phyloP scores from a whole-genome alignment of 108 stramenopile genomes.

The Nitzschia putrida region DNA sequence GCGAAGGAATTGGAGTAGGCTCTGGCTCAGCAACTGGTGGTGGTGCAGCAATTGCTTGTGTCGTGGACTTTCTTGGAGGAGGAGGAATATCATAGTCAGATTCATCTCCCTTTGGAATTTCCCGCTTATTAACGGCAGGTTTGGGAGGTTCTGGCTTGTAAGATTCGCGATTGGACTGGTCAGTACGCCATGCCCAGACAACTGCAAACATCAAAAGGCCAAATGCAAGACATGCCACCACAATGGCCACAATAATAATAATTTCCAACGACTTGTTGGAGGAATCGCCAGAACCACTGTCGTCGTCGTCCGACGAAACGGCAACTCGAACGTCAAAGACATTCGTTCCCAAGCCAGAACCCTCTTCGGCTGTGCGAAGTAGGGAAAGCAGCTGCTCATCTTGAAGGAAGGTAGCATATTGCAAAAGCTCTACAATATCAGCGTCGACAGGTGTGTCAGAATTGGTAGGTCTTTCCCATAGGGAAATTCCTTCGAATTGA shows the following conservation, averaged over 20 bases:
- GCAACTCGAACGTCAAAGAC: slow-evolving; percentile 37
- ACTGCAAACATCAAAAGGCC: slow-evolving; percentile 50
- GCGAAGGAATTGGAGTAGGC: neutral
- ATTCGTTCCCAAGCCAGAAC: slow-evolving; percentile 23
- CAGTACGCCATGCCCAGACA: slow-evolving; percentile 57
- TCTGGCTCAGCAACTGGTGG: slow-evolving; percentile 1
- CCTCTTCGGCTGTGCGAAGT: slow-evolving; percentile 10
- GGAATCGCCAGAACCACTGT: neutral
- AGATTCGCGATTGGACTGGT: slow-evolving; percentile 32
- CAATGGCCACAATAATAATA: slow-evolving; percentile 63
- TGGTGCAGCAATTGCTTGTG: neutral
- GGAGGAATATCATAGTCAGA: slow-evolving; percentile 3
- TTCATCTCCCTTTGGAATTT: slow-evolving; percentile 7
- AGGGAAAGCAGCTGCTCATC: slow-evolving; percentile 20
- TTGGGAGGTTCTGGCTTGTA: slow-evolving; percentile 17
- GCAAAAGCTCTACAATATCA: slow-evolving; percentile 35
- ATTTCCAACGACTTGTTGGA: slow-evolving; percentile 39
- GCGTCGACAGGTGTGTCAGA: slow-evolving; percentile 25
- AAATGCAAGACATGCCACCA: slow-evolving; percentile 59
- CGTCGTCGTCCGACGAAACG: neutral
- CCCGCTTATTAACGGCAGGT: neutral
- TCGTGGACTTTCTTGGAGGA: slow-evolving; percentile 2
- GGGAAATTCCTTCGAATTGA: slow-evolving; percentile 22
- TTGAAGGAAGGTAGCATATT: slow-evolving; percentile 39
- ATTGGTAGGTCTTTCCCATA: slow-evolving; percentile 29